Conservation (phyloP, 352 stramenopile species). For the Pythium monospermum region DNA sequence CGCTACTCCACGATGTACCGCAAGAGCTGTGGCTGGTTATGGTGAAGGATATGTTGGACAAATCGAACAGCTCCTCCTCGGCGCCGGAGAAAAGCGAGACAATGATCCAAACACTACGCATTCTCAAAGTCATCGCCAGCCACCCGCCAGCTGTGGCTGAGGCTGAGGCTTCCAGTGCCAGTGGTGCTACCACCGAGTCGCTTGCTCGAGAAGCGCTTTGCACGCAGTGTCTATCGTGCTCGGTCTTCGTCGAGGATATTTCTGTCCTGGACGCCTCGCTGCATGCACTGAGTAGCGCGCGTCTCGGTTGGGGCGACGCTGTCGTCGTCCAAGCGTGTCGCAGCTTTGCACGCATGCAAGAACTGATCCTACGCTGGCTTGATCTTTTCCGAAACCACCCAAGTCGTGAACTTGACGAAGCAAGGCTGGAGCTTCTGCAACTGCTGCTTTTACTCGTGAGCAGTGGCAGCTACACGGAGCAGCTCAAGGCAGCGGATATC, state of each 20-base stretch:
- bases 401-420: conserved; percentile 17
- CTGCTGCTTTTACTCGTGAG: conserved; percentile 53
- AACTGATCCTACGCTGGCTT: conserved; percentile 34
- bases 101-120: conserved; percentile 1
- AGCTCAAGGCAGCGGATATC: conserved; percentile 48
- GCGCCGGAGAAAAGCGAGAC: neutral
- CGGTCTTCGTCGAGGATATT: neutral
- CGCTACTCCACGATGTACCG: conserved; percentile 9
- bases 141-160: too few species aligned
- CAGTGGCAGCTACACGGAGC: conserved; percentile 39
- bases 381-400: conserved; percentile 30
- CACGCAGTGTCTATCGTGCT: conserved; percentile 6
- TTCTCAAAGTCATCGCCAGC: conserved; percentile 4
- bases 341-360: conserved; percentile 11
- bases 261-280: conserved; percentile 6
- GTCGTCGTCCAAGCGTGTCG: conserved; percentile 26
- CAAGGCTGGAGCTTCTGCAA: conserved; percentile 42
- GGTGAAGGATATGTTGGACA: neutral
- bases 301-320: conserved; percentile 22
- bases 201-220: neutral
- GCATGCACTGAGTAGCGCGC: conserved; percentile 2
- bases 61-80: neutral
- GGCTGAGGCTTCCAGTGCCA: too few species aligned
- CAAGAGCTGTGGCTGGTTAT: neutral
- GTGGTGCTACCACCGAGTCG: neutral